These are phyloP conservation scores for Leishmania tarentolae DNA, from an alignment of 208 protist genomes.

Conservation along the genomic window DNA sequence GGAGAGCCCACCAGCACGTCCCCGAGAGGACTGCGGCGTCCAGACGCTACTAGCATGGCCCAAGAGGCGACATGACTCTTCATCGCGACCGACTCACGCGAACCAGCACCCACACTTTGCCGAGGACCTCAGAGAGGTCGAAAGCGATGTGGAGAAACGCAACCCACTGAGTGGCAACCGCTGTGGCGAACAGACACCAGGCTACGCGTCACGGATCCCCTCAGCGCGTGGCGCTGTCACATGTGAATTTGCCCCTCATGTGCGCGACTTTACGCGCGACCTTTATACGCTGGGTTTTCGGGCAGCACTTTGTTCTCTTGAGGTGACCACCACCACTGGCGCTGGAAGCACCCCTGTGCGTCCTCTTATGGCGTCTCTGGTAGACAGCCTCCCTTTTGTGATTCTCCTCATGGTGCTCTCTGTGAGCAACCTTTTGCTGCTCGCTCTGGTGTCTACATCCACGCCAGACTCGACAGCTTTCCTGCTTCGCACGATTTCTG, in stretches of 20 bases:
- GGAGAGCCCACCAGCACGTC: constrained; percentile 3
- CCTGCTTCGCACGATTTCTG: constrained; percentile 30
- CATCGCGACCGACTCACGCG: neutral
- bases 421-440: constrained; percentile 41
- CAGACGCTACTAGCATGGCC: constrained; percentile 5
- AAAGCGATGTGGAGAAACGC: neutral
- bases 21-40: constrained; percentile 19
- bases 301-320: constrained; percentile 15
- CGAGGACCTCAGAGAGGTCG: neutral
- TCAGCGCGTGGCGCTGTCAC: neutral
- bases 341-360: neutral
- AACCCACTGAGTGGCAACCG: neutral
- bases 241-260: neutral
- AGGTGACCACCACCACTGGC: constrained; percentile 18
- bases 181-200: neutral
- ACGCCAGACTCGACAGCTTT: constrained; percentile 1
- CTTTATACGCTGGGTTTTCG: constrained; percentile 4
- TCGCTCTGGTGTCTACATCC: constrained; percentile 39
- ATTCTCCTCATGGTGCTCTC: constrained; percentile 34
- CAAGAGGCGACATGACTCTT: neutral
- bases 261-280: constrained; percentile 15
- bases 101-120: neutral
- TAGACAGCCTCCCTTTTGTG: constrained; percentile 30
- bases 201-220: neutral
- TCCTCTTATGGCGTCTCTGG: constrained; percentile 10